Base-by-base conservation (phyloP, 2,329 filamentous ascomycete species). In the Pleurostoma richardsiae region DNA sequence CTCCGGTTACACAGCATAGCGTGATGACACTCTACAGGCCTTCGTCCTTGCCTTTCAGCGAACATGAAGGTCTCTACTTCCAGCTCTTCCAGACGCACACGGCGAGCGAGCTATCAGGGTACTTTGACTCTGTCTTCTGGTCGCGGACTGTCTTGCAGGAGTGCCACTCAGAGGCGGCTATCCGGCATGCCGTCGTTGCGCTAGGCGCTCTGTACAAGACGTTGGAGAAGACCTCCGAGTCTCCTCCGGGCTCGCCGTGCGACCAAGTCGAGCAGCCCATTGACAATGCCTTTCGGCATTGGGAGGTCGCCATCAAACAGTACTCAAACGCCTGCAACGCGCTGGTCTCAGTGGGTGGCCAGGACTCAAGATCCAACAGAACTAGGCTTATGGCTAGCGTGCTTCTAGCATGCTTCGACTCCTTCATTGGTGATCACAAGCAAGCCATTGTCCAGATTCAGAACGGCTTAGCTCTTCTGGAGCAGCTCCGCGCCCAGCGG, bases 101-200 rank as follows among this genome's bases (percentile, higher is more conserved):
- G 0, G 79, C 82, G 2, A 76, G 67, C 41, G 80, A 84, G 55
- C 66, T 86, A 5, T 84, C 82, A 0, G 82, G 83, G 10, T 86
- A 82, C 58, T 86, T 86, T 50, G 79, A 85, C 57, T 78, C 75
- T 26, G 70, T 74, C 2, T 86, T 86, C 57, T 87, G 83, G 83
- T 81, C 74, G 1, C 70, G 74, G 40, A 74, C 76, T 31, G 81
- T 86, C 2, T 61, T 86, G 7, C 78, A 82, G 54, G 80, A 82
- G 59, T 85, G 80, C 44, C 80, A 86, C 52, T 70, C 72, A 1
- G 79, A 84, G 56, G 67, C 74, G 10, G 73, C 82, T 29, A 80
- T 86, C 49, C 76, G 78, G 10, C 80, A 86, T 59, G 80, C 82
- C 8, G 81, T 86, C 7, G 73, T 86, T 28, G 83, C 83, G 5